A percentile compares a stretch with the other conserved stretches of the same genome.
Conservation (phyloP, 2,329 filamentous ascomycete genomes). For the Neonectria sp. region DNA sequence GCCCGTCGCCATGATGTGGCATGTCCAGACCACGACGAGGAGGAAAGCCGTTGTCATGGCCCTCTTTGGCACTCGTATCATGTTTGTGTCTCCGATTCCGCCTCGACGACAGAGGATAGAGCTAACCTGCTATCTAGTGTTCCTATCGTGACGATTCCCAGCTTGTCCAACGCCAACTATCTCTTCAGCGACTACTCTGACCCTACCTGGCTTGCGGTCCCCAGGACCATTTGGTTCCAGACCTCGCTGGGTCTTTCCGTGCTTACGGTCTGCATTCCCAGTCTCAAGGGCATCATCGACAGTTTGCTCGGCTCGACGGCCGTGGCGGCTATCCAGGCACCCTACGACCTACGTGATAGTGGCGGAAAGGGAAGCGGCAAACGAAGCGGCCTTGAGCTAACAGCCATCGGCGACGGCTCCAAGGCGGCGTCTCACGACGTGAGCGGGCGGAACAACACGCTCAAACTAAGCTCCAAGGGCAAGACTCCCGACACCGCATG, state of each 20-base stretch:
- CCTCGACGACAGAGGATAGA: not conserved
- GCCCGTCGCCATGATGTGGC: conserved; percentile 45
- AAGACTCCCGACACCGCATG: conserved; percentile 27
- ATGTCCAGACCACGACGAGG: conserved; percentile 38
- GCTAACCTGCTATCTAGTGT: conserved; percentile 27
- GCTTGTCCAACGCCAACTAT: conserved; percentile 28
- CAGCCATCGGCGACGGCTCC: conserved; percentile 23
- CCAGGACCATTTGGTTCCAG: conserved; percentile 42
- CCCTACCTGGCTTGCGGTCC: conserved; percentile 34
- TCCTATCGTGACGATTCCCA: conserved; percentile 39
- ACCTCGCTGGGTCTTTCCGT: conserved; percentile 39
- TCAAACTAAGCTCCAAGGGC: conserved; percentile 16
- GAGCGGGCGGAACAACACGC: conserved; percentile 6
- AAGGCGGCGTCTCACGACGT: conserved; percentile 26
- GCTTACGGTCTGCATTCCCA: conserved; percentile 43
- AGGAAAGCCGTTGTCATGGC: conserved; percentile 39
- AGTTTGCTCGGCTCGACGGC: conserved; percentile 39
- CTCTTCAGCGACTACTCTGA: conserved; percentile 36
- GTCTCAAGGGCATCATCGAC: conserved; percentile 44
- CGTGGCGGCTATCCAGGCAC: conserved; percentile 37
- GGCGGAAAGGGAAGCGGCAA: conserved; percentile 35
- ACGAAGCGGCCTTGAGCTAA: conserved; percentile 38
- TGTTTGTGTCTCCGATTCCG: conserved; percentile 23
- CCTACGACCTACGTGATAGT: conserved; percentile 41
- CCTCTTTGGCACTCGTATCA: conserved; percentile 40